These are phyloP conservation scores for Penicillium salamii DNA, from an alignment of 495 filamentous ascomycete species.

Conservation along the genomic window DNA sequence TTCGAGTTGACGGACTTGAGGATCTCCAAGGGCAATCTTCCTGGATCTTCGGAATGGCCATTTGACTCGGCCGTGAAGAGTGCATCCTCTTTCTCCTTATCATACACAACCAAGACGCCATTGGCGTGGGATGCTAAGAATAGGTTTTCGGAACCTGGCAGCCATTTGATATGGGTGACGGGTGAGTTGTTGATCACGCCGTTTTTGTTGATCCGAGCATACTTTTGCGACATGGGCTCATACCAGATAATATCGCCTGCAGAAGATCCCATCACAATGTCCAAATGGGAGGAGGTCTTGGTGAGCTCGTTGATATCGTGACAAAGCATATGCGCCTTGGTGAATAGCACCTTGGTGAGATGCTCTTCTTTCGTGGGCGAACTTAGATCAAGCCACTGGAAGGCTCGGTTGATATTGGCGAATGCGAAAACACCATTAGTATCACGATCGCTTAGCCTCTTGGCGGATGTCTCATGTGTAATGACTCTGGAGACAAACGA, in stretches of 20 bases:
- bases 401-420: slow-evolving; percentile 90
- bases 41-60: slow-evolving; percentile 40
- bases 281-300: slow-evolving; percentile 74
- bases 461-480: slow-evolving; percentile 73
- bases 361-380: slow-evolving; percentile 68
- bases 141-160: slow-evolving; percentile 89
- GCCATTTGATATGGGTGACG: slow-evolving; percentile 85
- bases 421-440: slow-evolving; percentile 82
- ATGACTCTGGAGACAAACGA: slow-evolving; percentile 96
- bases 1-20: slow-evolving; percentile 87
- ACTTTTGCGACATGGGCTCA: slow-evolving; percentile 94
- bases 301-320: slow-evolving; percentile 89
- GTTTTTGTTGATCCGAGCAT: slow-evolving; percentile 95
- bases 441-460: slow-evolving; percentile 74
- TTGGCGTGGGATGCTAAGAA: slow-evolving; percentile 94
- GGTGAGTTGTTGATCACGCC: slow-evolving; percentile 83
- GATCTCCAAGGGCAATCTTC: slow-evolving; percentile 53
- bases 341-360: slow-evolving; percentile 92
- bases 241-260: slow-evolving; percentile 98
- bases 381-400: slow-evolving; percentile 77
- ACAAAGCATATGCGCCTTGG: slow-evolving; percentile 90
- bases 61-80: slow-evolving; percentile 60
- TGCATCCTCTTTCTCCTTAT: slow-evolving; percentile 97
- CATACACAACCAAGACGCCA: slow-evolving; percentile 90
- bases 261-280: slow-evolving; percentile 92